Conservation (phyloP, 2,329 filamentous ascomycete genomes). For the Lachnellula hyalina region DNA sequence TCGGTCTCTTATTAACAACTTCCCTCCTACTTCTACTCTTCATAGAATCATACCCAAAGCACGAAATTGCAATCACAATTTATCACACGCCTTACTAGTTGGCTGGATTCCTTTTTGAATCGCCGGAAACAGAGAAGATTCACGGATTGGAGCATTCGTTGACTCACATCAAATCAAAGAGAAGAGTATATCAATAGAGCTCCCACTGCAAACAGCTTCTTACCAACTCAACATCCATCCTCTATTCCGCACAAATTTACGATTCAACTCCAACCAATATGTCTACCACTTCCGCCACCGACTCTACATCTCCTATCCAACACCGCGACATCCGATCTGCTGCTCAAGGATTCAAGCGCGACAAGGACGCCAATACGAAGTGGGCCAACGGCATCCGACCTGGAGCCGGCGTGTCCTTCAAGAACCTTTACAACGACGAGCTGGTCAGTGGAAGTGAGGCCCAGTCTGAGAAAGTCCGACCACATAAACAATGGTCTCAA, state of each 20-base stretch:
- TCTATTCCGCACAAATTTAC: background rate
- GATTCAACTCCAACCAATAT: constrained; percentile 6
- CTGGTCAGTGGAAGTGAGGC: constrained; percentile 6
- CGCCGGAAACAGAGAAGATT: constrained; percentile 3
- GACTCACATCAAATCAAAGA: constrained; percentile 1
- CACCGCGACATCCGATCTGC: constrained; percentile 29
- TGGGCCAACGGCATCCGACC: constrained; percentile 26
- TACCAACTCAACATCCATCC: background rate
- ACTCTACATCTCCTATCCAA: constrained; percentile 18
- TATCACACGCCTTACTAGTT: background rate
- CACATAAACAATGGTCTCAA: constrained; percentile 19
- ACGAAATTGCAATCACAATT: background rate
- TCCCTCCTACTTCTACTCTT: constrained; percentile 5
- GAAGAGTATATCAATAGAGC: background rate
- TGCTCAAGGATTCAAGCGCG: constrained; percentile 26
- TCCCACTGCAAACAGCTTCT: background rate
- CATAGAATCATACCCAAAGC: background rate
- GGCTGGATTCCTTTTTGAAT: background rate
- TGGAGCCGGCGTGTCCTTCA: constrained; percentile 10
- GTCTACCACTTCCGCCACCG: constrained; percentile 11
- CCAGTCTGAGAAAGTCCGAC: constrained; percentile 23
- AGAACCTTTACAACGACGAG: constrained; percentile 2
- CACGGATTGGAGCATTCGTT: background rate
- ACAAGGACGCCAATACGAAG: constrained; percentile 28
- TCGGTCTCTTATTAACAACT: constrained; percentile 11